These are phyloP conservation scores for Pythium rhizo-oryzae DNA, from an alignment of 352 stramenopile species.

Conservation along the genomic window DNA sequence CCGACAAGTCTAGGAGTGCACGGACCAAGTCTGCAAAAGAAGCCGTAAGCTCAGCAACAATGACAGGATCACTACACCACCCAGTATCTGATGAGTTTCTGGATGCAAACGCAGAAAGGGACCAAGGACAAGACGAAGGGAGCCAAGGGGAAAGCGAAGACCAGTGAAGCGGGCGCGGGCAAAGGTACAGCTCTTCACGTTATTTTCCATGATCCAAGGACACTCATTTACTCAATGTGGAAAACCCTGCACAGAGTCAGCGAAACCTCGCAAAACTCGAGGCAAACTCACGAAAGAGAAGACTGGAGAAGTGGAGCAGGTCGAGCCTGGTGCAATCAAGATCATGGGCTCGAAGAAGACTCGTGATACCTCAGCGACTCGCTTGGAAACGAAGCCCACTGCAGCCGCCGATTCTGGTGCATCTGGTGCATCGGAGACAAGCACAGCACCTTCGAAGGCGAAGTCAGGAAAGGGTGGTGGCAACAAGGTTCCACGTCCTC, in stretches of 20 bases:
- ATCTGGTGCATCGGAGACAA: not conserved
- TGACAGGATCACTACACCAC: no score
- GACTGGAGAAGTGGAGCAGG: constrained; percentile 1
- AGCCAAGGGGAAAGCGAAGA: constrained; percentile 22
- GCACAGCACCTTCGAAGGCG: not conserved
- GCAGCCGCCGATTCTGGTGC: not conserved
- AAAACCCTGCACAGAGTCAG: constrained; percentile 34
- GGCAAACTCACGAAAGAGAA: constrained; percentile 40
- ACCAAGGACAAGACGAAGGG: constrained; percentile 27
- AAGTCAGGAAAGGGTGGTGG: constrained; percentile 17
- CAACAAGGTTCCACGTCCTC: constrained; percentile 4
- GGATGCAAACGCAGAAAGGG: constrained; percentile 10
- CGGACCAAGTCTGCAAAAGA: constrained; percentile 23
- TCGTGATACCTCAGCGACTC: constrained; percentile 3
- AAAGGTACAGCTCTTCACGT: constrained; percentile 27
- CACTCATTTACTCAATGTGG: no score
- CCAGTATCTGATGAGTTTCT: not conserved
- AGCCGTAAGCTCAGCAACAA: constrained; percentile 3
- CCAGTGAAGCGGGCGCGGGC: not conserved
- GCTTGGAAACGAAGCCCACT: not conserved
- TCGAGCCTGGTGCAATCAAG: constrained; percentile 51
- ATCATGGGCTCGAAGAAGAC: constrained; percentile 49
- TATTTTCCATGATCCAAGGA: no score
- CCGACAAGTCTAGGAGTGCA: constrained; percentile 17
- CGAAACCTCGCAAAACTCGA: constrained; percentile 51